Conservation (phyloP, 106 monocot genomes). For the Apostasia shenzhenica region DNA sequence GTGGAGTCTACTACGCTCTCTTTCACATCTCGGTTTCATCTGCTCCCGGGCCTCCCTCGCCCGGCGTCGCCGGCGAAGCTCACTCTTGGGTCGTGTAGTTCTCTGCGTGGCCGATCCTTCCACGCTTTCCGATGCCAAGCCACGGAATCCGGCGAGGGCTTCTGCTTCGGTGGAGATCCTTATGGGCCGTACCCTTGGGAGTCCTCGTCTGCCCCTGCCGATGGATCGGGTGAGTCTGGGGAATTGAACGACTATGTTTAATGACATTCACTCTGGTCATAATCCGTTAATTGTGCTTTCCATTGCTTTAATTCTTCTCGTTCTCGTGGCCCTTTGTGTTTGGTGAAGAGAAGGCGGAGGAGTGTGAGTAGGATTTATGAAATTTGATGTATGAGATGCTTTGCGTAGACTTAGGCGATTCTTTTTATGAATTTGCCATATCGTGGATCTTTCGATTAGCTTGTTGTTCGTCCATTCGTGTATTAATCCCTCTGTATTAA, state of each 20-base stretch:
- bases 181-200: conserved; percentile 81
- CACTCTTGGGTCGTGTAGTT: background rate
- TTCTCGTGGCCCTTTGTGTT: too few species aligned
- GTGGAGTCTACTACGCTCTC: conserved; percentile 12
- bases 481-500: too few species aligned
- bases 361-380: too few species aligned
- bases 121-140: conserved; percentile 19
- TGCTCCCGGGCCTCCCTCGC: background rate
- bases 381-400: too few species aligned
- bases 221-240: conserved; percentile 17
- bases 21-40: conserved; percentile 3
- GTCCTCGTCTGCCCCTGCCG: conserved; percentile 19
- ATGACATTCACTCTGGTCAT: background rate
- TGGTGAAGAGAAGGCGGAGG: too few species aligned
- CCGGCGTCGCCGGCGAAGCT: conserved; percentile 2
- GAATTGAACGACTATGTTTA: background rate
- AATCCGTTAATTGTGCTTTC: background rate
- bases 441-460: too few species aligned
- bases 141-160: conserved; percentile 25
- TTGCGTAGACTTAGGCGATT: too few species aligned
- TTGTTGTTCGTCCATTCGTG: too few species aligned
- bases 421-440: too few species aligned
- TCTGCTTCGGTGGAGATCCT: conserved; percentile 31
- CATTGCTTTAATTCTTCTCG: too few species aligned
- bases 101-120: background rate